Base-by-base conservation (phyloP, 2,329 filamentous ascomycete species). In the Colletotrichum scovillei region DNA sequence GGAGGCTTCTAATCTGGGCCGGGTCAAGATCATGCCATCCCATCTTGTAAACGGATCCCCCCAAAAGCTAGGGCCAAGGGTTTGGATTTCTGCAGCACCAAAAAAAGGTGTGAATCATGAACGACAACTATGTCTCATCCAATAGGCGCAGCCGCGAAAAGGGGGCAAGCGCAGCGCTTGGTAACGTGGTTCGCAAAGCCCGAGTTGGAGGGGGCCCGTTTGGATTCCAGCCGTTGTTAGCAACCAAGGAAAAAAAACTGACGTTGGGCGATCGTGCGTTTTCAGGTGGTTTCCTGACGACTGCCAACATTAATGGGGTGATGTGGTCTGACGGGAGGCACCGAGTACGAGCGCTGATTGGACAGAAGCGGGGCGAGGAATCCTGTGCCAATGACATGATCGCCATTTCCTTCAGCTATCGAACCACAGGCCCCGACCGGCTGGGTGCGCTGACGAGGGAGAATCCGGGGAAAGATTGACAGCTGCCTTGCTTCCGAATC, bases 321-420 rank as follows among this genome's bases (percentile, higher is more conserved):
- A 75, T 75, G 66, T 75, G 74, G 74, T 72, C 58, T 75, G 74
- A 75, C 69, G 68, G 73, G 69, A 57, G 62, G 16, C 62, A 62
- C 73, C 69, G 73, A 35, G n/a, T 22, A 28, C 16, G 69, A 16
- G 53, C 19, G 12, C 38, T 75, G 52, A 75, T 75, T 75, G 74
- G 74, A 12, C 14, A 16, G 2, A 7, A 7, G 16, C 58, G 57
- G 69, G 63, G 56, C 56, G 55, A 69, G 58, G 63, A 75, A 32
- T 60, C 30, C 69, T 62, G 63, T 49, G 72, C 72, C 72, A 75
- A 73, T 75, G 58, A 73, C 28, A 73, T 52, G 68, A 62, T 70
- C 30, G 65, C 49, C 58, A 73, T 71, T 30, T 42, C 38, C 35
- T n/a, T 62, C 59, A 71, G 58, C 35, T 60, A 73, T 73, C 71